Evolutionary conservation across 495 filamentous ascomycete species (phyloP).

Genomic region (Penicillium riverlandense): DNA sequence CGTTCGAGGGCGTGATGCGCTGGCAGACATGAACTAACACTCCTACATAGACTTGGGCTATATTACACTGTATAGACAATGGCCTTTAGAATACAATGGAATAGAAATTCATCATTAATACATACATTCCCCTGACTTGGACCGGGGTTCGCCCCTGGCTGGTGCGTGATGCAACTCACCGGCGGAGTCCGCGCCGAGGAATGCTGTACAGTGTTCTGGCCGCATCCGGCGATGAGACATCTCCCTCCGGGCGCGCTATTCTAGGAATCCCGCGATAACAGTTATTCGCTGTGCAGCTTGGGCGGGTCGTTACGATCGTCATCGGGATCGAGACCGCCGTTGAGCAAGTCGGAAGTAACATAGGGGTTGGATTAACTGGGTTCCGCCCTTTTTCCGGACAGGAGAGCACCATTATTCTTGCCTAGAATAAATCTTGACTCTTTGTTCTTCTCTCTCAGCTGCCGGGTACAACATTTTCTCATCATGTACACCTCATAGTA

Average conservation of each 20-base stretch:
- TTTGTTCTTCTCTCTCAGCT: no score
- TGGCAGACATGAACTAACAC: constrained; percentile 44
- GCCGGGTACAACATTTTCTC: no score
- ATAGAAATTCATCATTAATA: constrained; percentile 3
- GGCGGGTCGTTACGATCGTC: no score
- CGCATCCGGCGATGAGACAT: constrained; percentile 10
- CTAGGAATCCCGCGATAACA: constrained; percentile 8
- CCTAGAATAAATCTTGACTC: no score
- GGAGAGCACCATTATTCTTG: no score
- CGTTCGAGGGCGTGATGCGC: constrained; percentile 90
- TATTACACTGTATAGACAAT: background rate
- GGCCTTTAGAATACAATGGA: background rate
- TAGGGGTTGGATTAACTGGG: no score
- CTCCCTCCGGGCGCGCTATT: constrained; percentile 5
- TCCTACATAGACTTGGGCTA: background rate
- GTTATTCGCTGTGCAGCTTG: no score
- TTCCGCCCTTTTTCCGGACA: no score
- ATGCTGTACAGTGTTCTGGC: constrained; percentile 8
- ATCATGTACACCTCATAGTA: no score
- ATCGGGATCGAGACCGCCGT: background rate
- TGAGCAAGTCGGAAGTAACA: no score
- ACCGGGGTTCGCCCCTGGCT: background rate
- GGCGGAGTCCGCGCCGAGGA: constrained; percentile 3
- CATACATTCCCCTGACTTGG: background rate
- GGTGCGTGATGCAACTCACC: no score